Evolutionary conservation across 2,329 filamentous ascomycete species (phyloP), one percentile per base, ranked within the genome.

Genomic region (Thielaviopsis populi): DNA sequence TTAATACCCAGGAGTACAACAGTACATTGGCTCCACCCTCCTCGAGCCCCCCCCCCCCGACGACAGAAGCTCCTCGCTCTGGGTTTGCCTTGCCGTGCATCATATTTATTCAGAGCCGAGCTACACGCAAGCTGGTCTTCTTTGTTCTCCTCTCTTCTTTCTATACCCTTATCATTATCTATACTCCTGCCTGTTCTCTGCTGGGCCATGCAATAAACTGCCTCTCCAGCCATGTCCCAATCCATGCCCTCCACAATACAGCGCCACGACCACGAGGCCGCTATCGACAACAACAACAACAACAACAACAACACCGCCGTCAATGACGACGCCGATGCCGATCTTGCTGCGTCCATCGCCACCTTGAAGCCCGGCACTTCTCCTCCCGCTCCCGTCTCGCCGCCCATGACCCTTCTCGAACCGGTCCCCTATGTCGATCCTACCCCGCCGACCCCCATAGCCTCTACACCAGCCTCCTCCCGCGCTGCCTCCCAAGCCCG

Each of bases 391-490:
- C 2, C 53, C 4, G 27, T 46, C 42, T 46, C 42, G 15, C 70
- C 73, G 53, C 7, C 76, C 78, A 66, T 77, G 76, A 75, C 81
- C 62, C 75, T 76, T 27, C 77, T 80, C 65, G 77, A 80, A 66
- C 73, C 78, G 11, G 69, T 71, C 41, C 72, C 69, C 59, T 84
- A 83, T 68, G 72, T 83, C 67, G 82, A 84, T 68, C 81, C 82
- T 24, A 83, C 82, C 6, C 81, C 81, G 30, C 75, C 79, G 2
- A 84, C 82, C 0, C 82, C 82, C 13, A 74, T 75, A 61, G 74
- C 75, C 43, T 84, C 81, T 2, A 78, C 79, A 64, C 79, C 80
- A 2, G 77, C 81, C 1, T 84, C 86, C 17, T 84, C 86, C 17
- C 75, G 86, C 75, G 78, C 81, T 70, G 76, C 82, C 70, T 77